Evolutionary conservation across 768 basidiomycete genomes (phyloP).

Genomic region (Pulveroboletus sp.): DNA sequence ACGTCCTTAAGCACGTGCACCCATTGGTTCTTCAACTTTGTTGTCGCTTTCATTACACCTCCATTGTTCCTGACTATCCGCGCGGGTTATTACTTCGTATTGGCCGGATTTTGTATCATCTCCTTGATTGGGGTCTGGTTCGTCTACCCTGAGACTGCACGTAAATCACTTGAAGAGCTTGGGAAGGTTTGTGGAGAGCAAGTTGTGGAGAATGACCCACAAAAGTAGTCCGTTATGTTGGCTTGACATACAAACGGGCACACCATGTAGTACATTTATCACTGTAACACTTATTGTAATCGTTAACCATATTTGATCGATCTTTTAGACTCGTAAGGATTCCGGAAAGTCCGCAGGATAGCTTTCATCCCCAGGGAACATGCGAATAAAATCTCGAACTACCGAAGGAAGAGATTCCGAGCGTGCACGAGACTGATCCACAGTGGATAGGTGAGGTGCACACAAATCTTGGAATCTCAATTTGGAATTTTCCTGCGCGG

Average conservation of each 20-base stretch:
- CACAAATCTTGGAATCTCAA: background rate
- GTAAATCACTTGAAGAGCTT: too few species aligned
- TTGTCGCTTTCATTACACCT: slow-evolving; percentile 50
- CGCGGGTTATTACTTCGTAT: slow-evolving; percentile 51
- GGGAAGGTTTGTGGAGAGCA: slow-evolving; percentile 43
- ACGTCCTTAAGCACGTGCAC: slow-evolving; percentile 37
- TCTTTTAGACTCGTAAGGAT: slow-evolving; percentile 21
- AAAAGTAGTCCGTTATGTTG: too few species aligned
- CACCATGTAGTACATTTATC: background rate
- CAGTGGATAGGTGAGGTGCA: background rate
- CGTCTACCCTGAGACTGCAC: slow-evolving; percentile 52
- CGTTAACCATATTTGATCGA: background rate
- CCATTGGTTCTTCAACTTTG: slow-evolving; percentile 36
- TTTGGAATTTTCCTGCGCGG: slow-evolving; percentile 9
- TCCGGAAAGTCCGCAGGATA: slow-evolving; percentile 34
- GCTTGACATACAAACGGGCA: too few species aligned
- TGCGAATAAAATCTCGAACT: slow-evolving; percentile 30
- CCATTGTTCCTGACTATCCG: slow-evolving; percentile 52
- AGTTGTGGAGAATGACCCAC: slow-evolving; percentile 23
- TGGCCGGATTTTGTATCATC: slow-evolving; percentile 44
- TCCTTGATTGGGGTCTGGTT: slow-evolving; percentile 46
- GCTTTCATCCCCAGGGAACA: slow-evolving; percentile 34
- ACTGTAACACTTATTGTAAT: background rate
- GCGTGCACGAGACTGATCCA: background rate
- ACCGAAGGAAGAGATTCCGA: slow-evolving; percentile 25